phyloP scores from a whole-genome alignment of 331 rosid species.

The Erythrophleum ivorense region DNA sequence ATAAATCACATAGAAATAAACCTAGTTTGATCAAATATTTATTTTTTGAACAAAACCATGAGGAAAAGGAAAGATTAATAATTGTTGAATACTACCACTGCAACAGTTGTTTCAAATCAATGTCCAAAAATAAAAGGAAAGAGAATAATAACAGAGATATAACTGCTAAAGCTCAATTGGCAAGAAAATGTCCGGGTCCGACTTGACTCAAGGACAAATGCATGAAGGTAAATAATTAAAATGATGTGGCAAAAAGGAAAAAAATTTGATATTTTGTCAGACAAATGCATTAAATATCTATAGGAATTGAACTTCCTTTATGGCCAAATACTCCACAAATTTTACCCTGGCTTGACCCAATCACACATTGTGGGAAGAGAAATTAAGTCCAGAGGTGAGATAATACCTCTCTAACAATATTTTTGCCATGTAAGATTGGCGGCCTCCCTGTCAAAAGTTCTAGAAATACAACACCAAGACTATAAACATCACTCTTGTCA shows the following conservation, averaged over 20 bases:
- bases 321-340: neutral
- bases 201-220: neutral
- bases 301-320: neutral
- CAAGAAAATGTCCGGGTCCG: neutral
- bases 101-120: neutral
- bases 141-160: neutral
- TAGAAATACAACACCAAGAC: slow-evolving; percentile 88
- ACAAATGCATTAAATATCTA: neutral
- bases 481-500: slow-evolving; percentile 93
- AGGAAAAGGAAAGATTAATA: neutral
- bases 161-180: neutral
- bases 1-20: neutral
- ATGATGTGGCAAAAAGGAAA: too few species aligned
- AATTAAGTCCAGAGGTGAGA: slow-evolving; percentile 1
- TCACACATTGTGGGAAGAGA: slow-evolving; percentile 9
- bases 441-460: slow-evolving; percentile 88
- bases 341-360: slow-evolving; percentile 1
- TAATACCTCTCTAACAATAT: slow-evolving; percentile 90
- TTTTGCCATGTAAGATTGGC: slow-evolving; percentile 91
- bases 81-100: neutral
- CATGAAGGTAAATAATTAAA: too few species aligned
- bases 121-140: too few species aligned
- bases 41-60: neutral
- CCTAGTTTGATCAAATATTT: neutral
- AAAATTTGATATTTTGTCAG: too few species aligned